A percentile compares a stretch with the other conserved stretches of the same genome.
Conservation (phyloP, 352 stramenopile species). For the Phytophthora quininea region DNA sequence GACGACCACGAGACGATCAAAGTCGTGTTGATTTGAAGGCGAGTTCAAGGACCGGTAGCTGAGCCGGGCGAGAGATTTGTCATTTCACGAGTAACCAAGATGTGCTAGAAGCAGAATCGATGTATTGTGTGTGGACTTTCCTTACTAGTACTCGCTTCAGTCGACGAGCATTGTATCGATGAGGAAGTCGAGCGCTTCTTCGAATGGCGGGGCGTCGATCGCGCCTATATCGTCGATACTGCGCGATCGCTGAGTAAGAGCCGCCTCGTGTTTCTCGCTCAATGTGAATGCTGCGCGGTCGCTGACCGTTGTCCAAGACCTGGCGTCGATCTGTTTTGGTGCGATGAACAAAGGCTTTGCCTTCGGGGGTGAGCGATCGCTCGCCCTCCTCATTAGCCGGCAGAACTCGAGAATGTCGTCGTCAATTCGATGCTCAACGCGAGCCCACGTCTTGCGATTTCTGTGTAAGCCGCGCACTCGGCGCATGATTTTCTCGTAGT, state of each 20-base stretch:
- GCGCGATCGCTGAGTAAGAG: conserved; percentile 16
- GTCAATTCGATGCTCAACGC: conserved; percentile 68
- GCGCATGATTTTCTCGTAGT: conserved; percentile 79
- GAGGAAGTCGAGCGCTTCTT: conserved; percentile 62
- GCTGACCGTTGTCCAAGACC: neutral
- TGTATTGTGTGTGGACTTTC: no score
- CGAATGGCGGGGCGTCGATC: conserved; percentile 38
- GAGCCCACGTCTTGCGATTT: conserved; percentile 51
- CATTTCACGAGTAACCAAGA: no score
- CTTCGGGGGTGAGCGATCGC: neutral
- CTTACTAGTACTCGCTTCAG: neutral
- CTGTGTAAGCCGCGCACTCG: conserved; percentile 60
- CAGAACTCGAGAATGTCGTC: conserved; percentile 55
- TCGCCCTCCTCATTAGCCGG: conserved; percentile 45
- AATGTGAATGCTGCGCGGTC: neutral
- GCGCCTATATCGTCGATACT: neutral
- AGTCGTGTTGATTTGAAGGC: conserved; percentile 5
- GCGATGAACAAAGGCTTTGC: conserved; percentile 5
- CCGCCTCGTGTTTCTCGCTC: neutral
- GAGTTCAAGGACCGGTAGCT: no score
- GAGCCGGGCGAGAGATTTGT: no score
- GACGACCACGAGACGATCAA: conserved; percentile 3
- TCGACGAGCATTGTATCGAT: conserved; percentile 17
- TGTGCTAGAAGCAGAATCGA: no score
- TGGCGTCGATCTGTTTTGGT: neutral